A percentile compares a stretch with the other conserved stretches of the same genome.
phyloP scores from a whole-genome alignment of 108 stramenopile genomes.

The Heterococcus sp. region DNA sequence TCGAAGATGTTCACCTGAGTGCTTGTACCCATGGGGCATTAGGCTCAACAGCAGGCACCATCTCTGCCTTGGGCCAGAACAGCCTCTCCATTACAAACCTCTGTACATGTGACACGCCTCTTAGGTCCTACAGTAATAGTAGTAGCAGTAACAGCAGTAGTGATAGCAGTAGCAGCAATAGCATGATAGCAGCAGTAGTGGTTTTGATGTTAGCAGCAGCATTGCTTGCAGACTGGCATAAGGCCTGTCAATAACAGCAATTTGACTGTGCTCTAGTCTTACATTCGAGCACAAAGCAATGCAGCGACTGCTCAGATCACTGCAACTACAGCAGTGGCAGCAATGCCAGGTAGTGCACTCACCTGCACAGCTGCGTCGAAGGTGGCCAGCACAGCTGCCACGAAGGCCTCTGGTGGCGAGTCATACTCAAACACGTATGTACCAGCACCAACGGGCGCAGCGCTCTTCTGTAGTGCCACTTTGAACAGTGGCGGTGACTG shows the following conservation, averaged over 20 bases:
- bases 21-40: slow-evolving; percentile 52
- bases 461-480: slow-evolving; percentile 1
- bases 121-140: not conserved
- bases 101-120: slow-evolving; percentile 54
- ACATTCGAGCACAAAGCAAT: no score
- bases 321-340: no score
- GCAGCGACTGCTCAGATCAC: no score
- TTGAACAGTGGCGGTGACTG: slow-evolving; percentile 26
- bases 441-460: slow-evolving; percentile 4
- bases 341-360: no score
- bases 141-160: no score
- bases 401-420: not conserved
- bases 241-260: no score
- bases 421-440: not conserved
- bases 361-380: slow-evolving; percentile 22
- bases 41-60: slow-evolving; percentile 23
- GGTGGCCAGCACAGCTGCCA: slow-evolving; percentile 7
- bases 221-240: no score
- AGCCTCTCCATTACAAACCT: slow-evolving; percentile 62
- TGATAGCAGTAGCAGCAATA: no score
- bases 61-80: slow-evolving; percentile 55
- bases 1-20: slow-evolving; percentile 5
- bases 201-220: no score
- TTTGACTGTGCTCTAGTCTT: no score
- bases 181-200: no score